Base-by-base conservation (phyloP, 179 eudicot species). In the Drosera spatulata region DNA sequence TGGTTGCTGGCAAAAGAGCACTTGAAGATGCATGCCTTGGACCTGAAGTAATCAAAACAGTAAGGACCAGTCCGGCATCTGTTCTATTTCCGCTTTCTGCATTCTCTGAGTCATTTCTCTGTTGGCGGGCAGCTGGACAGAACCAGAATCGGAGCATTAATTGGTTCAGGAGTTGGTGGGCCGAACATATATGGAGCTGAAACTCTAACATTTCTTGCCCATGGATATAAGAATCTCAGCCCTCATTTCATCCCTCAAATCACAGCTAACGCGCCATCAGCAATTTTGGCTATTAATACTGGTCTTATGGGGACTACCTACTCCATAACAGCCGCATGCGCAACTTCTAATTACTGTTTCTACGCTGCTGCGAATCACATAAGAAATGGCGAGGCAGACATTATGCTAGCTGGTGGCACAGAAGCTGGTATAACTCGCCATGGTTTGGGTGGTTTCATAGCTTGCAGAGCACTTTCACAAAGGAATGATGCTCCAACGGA, bases 271-370 rank as follows among this genome's bases (percentile, higher is more conserved):
- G 80, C 74, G 79, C 82, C 80, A 0, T 74, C 87, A 5, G 87
- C 87, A 14, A 65, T 79, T 60, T 59, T 82, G 59, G 87, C 87
- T 37, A 82, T 82, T 45, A 82, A 82, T 44, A 73, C 80, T 1
- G 87, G 87, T 37, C 55, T 82, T 15, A 82, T 82, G 87, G 87
- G 87, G 9, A 84, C 82, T 3, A 79, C 68, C 52, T 82, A 82
- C 73, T 76, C 80, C 22, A 82, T 82, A 49, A 76, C 87, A 39
- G 72, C 87, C 7, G 87, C 87, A 40, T 82, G 87, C 61, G 87
- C 84, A 5, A 82, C 84, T 45, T 80, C 87, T 65, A 82, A 82
- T 52, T 79, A 79, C 71, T 79, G 84, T 71, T 75, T 82, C 70
- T 65, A 55, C 33, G 70, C 82, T 7, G 87, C 87, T 40, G 87